Evolutionary conservation across 805 yeast genomes (phyloP), one percentile per base, ranked within the genome.

Genomic region (Yarrowia alimentaria): DNA sequence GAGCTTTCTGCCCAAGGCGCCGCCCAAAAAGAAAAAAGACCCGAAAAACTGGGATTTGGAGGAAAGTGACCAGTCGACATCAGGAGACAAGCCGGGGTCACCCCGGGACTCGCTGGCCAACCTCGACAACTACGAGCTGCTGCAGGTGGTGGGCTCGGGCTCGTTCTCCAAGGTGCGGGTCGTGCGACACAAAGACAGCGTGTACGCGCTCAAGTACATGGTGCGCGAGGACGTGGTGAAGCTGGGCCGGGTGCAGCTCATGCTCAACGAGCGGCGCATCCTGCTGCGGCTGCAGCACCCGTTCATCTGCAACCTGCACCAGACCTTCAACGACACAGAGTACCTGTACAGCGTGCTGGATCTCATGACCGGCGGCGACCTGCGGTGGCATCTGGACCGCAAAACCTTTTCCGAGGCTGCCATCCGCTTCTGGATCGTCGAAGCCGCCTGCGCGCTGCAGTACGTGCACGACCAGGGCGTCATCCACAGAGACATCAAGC

Each of bases 231-330:
- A 93, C 66, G 91, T 93, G 34, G 94, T 93, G 55, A 81, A 87
- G 64, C 98, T 93, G 66, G 85, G 84, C 62, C 91, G 91, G 64
- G 87, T 88, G 62, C 93, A 93, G 65, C 91, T 93, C 62, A 98
- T 93, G 53, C 89, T 89, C 64, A 91, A 93, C 53, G 99, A 93
- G 62, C 91, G 93, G 64, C 82, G 85, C 51, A 87, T 97, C 1
- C 70, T 93, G 56, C 90, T 89, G 64, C 68, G 91, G 17, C 70
- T 93, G 56, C 82, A 83, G 52, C 98, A 93, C 62, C 96, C 97
- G 0, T 99, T 99, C 1, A 83, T 93, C 22, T 94, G 93, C 18
- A 85, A 90, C 42, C 70, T 93, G 40, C 85, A 87, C 67, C 93
- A 85, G 66, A 93, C 99, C 1, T 93, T 93, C 67, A 98, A 93